Evolutionary conservation across 495 filamentous ascomycete genomes (phyloP), one percentile per base, ranked within the genome.

Genomic region (Talaromyces liani): DNA sequence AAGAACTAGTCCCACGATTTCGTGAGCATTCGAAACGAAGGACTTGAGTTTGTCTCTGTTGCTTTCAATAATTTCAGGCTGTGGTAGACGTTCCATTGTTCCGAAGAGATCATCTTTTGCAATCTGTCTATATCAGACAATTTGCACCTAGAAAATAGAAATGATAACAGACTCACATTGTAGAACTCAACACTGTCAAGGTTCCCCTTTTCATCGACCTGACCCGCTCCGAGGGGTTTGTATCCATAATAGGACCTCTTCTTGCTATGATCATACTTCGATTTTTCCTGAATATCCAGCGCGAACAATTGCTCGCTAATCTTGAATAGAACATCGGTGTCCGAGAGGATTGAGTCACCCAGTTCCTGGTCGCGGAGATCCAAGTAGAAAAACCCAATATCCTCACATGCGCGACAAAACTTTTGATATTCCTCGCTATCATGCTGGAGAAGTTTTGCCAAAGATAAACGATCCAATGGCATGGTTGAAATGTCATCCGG

Each of bases 371-470:
- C 77, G 2, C 69, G 67, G 1, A 88, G 71, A 60, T 85, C 80
- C 2, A 88, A 77, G 63, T 88, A 87, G 73, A 87, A 88, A 73
- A 88, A 87, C 18, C 86, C 87, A 20, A 87, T 76, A 6, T 82
- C 77, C 24, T 79, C 76, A 31, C 77, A 82, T 1, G 82, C 77
- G 33, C 72, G 62, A 65, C 77, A 83, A 29, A 84, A 75, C 16
- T 77, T 72, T 18, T 74, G 61, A 9, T 67, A 67, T 67, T 87
- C 86, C 6, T 59, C 67, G 0, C 60, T 20, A 60, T 81, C 71
- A 6, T 77, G 68, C 2, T 67, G 67, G 14, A 76, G 70, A 6
- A 88, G 75, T 59, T 83, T 84, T 0, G 64, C 53, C 1, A 87
- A 73, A 0, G 84, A 81, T 24, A 88, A 73, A 14, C 79, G 77